Evolutionary conservation across 441 rosid genomes (phyloP), one percentile per base, ranked within the genome.

Genomic region (Erysimum pusillum): DNA sequence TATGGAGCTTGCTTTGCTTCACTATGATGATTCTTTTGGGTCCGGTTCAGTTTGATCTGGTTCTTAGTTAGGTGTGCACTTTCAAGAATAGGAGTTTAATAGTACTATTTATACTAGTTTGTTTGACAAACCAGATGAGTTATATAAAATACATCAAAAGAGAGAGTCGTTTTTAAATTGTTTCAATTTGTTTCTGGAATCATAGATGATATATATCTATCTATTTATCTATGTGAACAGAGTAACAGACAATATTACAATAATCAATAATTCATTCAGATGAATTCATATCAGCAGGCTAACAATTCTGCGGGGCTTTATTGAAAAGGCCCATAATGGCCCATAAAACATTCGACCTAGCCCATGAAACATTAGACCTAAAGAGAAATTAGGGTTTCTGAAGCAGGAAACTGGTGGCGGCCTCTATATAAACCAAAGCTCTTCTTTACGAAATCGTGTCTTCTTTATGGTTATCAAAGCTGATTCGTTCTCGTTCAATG

Each of bases 331-430:
- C 67, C 78, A 65, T n/a, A 32, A 8, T 0, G 39, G 49, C 56
- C 54, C 41, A 11, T 9, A 20, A 68, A 20, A 17, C 46, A 11
- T 9, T 17, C 44, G 0, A 18, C 44, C n/a, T 18, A 22, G n/a
- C n/a, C n/a, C n/a, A n/a, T n/a, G n/a, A n/a, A n/a, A n/a, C n/a
- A n/a, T n/a, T n/a, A n/a, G n/a, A n/a, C n/a, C n/a, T n/a, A 34
- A 52, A 49, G n/a, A 15, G 1, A 17, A 69, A 69, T n/a, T 76
- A 76, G 79, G 79, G 79, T 53, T 69, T 67, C 57, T 3, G 54
- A 59, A 59, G 66, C 44, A 57, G 34, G 42, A 59, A 59, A 44
- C 28, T 11, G 2, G 69, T 18, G 39, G 63, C 69, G 57, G 69
- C 56, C 46, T 31, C 28, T 59, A 67, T 75, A 52, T 68, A 32